Evolutionary conservation across 805 yeast genomes (phyloP), one percentile per base, ranked within the genome.

Genomic region (Wickerhamiella sergipiensis): DNA sequence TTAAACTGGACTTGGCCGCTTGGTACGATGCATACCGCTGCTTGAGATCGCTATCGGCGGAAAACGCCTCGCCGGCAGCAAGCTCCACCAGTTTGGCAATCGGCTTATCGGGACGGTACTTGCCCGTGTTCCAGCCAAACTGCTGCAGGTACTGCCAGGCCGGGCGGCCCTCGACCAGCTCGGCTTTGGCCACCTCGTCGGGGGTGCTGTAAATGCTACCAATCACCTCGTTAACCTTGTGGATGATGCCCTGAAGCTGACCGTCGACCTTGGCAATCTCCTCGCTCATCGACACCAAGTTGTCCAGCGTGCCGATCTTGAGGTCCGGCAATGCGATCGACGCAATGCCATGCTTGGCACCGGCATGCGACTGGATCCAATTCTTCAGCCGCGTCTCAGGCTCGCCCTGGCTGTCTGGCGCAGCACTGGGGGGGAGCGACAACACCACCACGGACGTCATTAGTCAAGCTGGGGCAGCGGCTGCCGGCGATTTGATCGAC

Each of bases 231-330:
- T 83, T 74, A 31, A 83, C 79, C 67, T 94, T 94, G 23, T 71
- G 64, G 13, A 88, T 78, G 6, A 92, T 77, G 8, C 73, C 69
- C 43, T 76, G 77, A 63, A 90, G 74, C 67, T 86, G 92, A n/a
- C 71, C 70, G 68, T 92, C 99, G 50, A 82, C 70, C 64, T 87
- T 89, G 43, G 78, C 71, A 52, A 92, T 75, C 62, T 90, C 97
- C 61, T 92, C 98, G 65, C 89, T 80, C 67, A 89, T 89, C 59
- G 83, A 80, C 50, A 92, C 94, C 53, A 92, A 75, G 29, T 88
- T 82, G 67, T 92, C 99, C 63, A 92, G 76, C 12, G 97, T 89
- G 26, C 97, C 97, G 55, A 92, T 86, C 67, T 92, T 90, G 68
- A 92, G 90, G 55, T 75, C 79, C 7, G 97, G 97, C 48, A 88